A percentile compares a stretch with the other conserved stretches of the same genome.
Conservation (phyloP, 1,139 yeast genomes). For the Wickerhamiella infanticola region DNA sequence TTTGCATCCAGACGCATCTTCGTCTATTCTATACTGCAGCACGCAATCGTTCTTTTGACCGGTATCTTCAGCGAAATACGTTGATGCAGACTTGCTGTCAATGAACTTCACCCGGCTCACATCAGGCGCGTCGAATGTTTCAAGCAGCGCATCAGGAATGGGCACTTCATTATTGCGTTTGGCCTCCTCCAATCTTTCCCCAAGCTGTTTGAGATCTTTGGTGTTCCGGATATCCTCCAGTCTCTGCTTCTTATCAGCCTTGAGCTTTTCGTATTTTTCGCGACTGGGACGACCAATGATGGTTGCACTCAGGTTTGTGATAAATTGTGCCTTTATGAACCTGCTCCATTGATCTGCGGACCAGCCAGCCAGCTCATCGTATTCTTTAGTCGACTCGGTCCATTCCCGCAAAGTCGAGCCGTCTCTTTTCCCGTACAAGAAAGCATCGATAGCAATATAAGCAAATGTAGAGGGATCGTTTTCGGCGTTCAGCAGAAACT, state of each 20-base stretch:
- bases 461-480: slow-evolving; percentile 46
- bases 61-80: slow-evolving; percentile 23
- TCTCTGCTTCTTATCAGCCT: slow-evolving; percentile 36
- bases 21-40: slow-evolving; percentile 20
- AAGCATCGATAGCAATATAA: slow-evolving; percentile 57
- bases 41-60: slow-evolving; percentile 13
- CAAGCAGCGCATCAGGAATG: slow-evolving; percentile 54
- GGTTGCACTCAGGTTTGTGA: slow-evolving; percentile 56
- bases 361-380: slow-evolving; percentile 49
- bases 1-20: slow-evolving; percentile 25
- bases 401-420: slow-evolving; percentile 44
- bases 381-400: slow-evolving; percentile 43
- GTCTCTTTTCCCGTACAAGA: slow-evolving; percentile 55
- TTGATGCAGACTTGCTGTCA: slow-evolving; percentile 45
- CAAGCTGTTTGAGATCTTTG: slow-evolving; percentile 43
- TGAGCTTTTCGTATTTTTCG: slow-evolving; percentile 37
- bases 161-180: slow-evolving; percentile 51
- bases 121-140: slow-evolving; percentile 40
- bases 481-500: slow-evolving; percentile 51
- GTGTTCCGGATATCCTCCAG: slow-evolving; percentile 34
- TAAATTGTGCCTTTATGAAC: slow-evolving; percentile 37
- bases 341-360: slow-evolving; percentile 48
- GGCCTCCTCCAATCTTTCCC: slow-evolving; percentile 40
- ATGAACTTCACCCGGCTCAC: slow-evolving; percentile 64
- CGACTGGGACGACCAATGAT: slow-evolving; percentile 65